Base-by-base conservation (phyloP, 2,329 filamentous ascomycete genomes). In the Dactylellina leptospora region DNA sequence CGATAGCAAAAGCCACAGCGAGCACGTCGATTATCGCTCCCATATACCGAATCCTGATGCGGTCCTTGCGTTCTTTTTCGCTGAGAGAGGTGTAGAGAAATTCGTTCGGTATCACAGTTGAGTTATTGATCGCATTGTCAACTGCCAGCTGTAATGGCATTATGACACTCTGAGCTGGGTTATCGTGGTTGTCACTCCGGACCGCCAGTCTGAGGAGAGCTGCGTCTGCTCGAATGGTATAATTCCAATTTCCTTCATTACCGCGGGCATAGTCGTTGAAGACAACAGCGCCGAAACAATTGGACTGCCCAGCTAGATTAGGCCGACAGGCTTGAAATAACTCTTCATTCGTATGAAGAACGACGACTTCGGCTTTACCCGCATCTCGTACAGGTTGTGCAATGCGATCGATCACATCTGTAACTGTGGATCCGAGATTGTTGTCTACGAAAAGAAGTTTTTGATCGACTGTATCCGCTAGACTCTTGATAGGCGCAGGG, bases 191-290 rank as follows among this genome's bases (percentile, higher is more conserved):
- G 30, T 87, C 82, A 18, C 88, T 88, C 16, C 59, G 56, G 13
- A 59, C 53, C 10, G 60, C 61, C 16, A 55, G 22, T 10, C 60
- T 20, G 9, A 55, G 22, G 64, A 96, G 83, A 0, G 86, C 83
- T 33, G 88, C 88, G 78, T 96, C 93, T 1, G 87, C 87, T 63
- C 90, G 84, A 23, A 96, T 83, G 0, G 91, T 93, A 78, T 96
- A 97, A 80, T 95, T 96, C 93, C 93, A 96, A 45, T 85, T 54
- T 1, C 85, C 84, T 4, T 84, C 84, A 0, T 78, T 74, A 8
- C 91, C 91, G 1, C 80, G 83, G 0, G 92, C 91, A 3, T 91
- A 96, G 0, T 88, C 88, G 59, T 87, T 83, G 81, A 96, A 93
- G 3, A 89, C 86, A 1, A 90, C 85, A 6, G 89, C 91, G 16